phyloP scores from a whole-genome alignment of 2,329 filamentous ascomycete genomes.

The Xylaria arbuscula region DNA sequence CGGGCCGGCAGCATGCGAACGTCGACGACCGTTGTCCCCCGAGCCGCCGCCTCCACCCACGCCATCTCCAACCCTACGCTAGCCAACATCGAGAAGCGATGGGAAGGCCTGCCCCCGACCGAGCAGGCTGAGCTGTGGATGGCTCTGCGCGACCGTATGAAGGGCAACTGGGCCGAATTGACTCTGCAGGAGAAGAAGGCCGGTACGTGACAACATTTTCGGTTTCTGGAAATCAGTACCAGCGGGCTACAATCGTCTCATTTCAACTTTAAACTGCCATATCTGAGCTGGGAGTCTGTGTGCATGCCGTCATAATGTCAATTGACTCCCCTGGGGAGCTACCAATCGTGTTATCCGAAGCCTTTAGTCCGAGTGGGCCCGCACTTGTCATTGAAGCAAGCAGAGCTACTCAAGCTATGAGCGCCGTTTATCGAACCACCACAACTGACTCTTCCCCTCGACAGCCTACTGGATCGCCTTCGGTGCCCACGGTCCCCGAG shows the following conservation, averaged over 20 bases:
- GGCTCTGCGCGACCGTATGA: constrained; percentile 97
- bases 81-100: constrained; percentile 98
- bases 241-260: not conserved
- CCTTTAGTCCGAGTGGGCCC: constrained; percentile 42
- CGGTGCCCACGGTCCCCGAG: constrained; percentile 93
- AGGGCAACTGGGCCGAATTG: constrained; percentile 95
- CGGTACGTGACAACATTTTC: constrained; percentile 71
- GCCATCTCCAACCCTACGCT: constrained; percentile 98
- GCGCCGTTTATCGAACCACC: constrained; percentile 29
- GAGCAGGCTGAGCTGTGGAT: constrained; percentile 99
- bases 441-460: constrained; percentile 54
- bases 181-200: constrained; percentile 99
- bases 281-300: not conserved
- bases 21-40: constrained; percentile 56
- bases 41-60: constrained; percentile 75
- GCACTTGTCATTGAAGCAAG: constrained; percentile 30
- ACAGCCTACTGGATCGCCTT: constrained; percentile 99
- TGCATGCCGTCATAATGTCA: constrained; percentile 16
- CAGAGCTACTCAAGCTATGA: not conserved
- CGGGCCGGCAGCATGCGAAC: constrained; percentile 54
- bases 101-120: constrained; percentile 97
- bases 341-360: constrained; percentile 18
- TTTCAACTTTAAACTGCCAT: not conserved
- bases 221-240: not conserved
- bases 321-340: constrained; percentile 7